phyloP scores from a whole-genome alignment of 2,329 filamentous ascomycete genomes.

The Plectosphaerella plurivora region DNA sequence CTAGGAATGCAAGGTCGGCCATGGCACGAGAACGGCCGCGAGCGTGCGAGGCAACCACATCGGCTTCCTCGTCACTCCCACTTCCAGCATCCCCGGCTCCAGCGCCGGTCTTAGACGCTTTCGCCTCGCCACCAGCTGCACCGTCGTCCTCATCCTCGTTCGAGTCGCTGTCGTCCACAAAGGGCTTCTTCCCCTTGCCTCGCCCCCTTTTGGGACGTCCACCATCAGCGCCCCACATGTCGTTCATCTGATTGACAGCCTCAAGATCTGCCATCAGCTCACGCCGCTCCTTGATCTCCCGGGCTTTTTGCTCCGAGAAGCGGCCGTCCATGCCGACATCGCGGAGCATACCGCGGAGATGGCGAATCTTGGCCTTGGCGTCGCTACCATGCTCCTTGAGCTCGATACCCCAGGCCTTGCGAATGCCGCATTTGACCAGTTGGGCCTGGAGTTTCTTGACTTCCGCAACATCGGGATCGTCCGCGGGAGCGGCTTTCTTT shows the following conservation, averaged over 20 bases:
- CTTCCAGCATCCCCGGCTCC: slow-evolving; percentile 12
- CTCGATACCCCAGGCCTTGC: slow-evolving; percentile 87
- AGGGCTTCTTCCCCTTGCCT: slow-evolving; percentile 13
- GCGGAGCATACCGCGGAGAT: slow-evolving; percentile 72
- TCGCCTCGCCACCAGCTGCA: slow-evolving; percentile 11
- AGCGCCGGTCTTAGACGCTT: slow-evolving; percentile 10
- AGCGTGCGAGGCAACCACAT: slow-evolving; percentile 35
- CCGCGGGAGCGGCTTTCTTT: slow-evolving; percentile 13
- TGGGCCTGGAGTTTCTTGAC: slow-evolving; percentile 86
- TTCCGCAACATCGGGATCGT: slow-evolving; percentile 67
- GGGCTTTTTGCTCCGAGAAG: slow-evolving; percentile 79
- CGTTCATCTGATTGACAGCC: slow-evolving; percentile 76
- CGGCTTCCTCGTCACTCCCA: slow-evolving; percentile 21
- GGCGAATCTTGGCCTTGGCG: slow-evolving; percentile 71
- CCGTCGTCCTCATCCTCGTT: slow-evolving; percentile 17
- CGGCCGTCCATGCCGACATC: slow-evolving; percentile 86
- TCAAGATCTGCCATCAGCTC: slow-evolving; percentile 83
- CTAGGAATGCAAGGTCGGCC: slow-evolving; percentile 61
- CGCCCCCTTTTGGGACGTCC: slow-evolving; percentile 20
- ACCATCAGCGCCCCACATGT: slow-evolving; percentile 62
- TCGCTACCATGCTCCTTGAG: slow-evolving; percentile 71
- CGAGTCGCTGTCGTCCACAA: slow-evolving; percentile 24
- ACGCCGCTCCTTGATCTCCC: slow-evolving; percentile 79
- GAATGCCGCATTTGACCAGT: slow-evolving; percentile 83
- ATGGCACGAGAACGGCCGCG: slow-evolving; percentile 35